Base-by-base conservation (phyloP, 2,329 filamentous ascomycete genomes). In the Calonectria crousiana region DNA sequence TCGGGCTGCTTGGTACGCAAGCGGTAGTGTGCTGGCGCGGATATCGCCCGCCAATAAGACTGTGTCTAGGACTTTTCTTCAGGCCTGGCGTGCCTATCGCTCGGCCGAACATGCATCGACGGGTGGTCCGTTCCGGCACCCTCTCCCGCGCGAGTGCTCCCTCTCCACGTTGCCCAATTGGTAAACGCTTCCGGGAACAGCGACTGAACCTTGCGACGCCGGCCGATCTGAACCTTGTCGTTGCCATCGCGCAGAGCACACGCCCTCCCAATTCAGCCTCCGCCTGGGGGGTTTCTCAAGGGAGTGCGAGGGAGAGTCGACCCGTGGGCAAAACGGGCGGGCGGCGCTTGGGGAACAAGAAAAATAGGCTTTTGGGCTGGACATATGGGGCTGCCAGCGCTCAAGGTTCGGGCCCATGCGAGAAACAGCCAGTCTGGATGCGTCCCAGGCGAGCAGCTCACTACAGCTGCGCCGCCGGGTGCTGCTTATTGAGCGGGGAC, bases 361-460 rank as follows among this genome's bases (percentile, higher is more conserved):
- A n/a, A 49, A 64, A 56, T 68, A 72, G 71, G 71, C 44, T 72
- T 65, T 47, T 56, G n/a, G n/a, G 20, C 53, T 69, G n/a, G 26
- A 10, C 65, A 20, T 23, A 26, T 36, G 34, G 49, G 6, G 9
- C 16, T 32, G 44, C 6, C 20, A 56, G 36, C 9, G 44, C 14
- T 47, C 38, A 73, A 66, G 69, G 71, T 73, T 73, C 18, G 51
- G 28, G 34, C 66, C 32, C 38, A 36, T 49, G 51, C 38, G 58
- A 26, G 49, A 73, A 58, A 34, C 44, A 66, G 58, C 58, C 67
- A 73, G 49, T 69, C 71, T 66, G 60, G 66, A 73, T 69, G 44
- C 51, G 49, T 58, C 20, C 49, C 38, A 34, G 23, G 53, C 38
- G n/a, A 47, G 28, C 38, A 41, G 26, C 30, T 32, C 49, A 28